These are phyloP conservation scores for Phialemoniopsis sp. DNA, from an alignment of 2,329 filamentous ascomycete species.

Conservation along the genomic window DNA sequence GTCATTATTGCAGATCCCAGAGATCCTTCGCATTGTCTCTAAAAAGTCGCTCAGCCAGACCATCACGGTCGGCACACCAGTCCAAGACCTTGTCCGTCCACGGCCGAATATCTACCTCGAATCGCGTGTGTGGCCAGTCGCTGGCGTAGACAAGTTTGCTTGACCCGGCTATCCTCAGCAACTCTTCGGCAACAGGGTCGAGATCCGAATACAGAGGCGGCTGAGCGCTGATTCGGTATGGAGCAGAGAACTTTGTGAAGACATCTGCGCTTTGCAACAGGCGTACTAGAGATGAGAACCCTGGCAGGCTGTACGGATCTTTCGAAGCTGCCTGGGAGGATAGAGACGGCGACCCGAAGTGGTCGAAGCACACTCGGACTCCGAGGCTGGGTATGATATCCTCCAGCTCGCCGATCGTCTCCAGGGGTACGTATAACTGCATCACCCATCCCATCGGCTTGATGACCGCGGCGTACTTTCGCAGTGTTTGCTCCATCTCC, in stretches of 20 bases:
- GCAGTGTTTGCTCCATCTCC: constrained; percentile 36
- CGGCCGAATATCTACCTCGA: constrained; percentile 51
- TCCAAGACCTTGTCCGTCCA: constrained; percentile 50
- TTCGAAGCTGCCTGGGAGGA: no score
- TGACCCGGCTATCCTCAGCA: constrained; percentile 37
- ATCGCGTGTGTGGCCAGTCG: constrained; percentile 63
- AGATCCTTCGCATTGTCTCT: no score
- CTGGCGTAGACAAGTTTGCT: constrained; percentile 51
- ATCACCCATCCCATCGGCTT: constrained; percentile 50
- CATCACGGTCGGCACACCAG: constrained; percentile 36
- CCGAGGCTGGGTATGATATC: constrained; percentile 40
- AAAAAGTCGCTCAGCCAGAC: no score
- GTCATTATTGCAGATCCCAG: no score
- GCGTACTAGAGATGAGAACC: constrained; percentile 42
- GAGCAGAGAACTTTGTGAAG: constrained; percentile 55
- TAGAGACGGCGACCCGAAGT: constrained; percentile 49
- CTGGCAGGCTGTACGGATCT: constrained; percentile 39
- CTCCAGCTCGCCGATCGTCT: constrained; percentile 37
- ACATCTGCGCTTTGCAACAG: constrained; percentile 42
- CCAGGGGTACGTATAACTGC: constrained; percentile 53
- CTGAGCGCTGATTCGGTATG: constrained; percentile 49
- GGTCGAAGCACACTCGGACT: constrained; percentile 54
- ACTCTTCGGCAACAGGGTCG: constrained; percentile 41
- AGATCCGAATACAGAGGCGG: constrained; percentile 33
- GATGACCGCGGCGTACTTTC: constrained; percentile 44